Evolutionary conservation across 768 basidiomycete genomes (phyloP), one percentile per base, ranked within the genome.

Genomic region (Agaricus subrufescens): DNA sequence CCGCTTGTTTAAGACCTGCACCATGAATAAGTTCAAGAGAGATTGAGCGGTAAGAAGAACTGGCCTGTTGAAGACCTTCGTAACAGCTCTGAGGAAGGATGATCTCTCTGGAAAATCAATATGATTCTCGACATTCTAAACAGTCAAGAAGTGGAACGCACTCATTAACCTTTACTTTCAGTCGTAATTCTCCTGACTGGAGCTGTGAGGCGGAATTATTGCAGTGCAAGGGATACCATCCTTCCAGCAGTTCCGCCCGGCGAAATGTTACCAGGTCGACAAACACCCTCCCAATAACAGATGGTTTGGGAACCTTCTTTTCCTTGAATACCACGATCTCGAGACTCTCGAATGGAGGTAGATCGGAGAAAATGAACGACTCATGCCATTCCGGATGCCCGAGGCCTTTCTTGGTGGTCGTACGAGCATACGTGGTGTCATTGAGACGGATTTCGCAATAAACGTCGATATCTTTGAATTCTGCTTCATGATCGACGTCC

Each of bases 361-460:
- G 71, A 63, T 92, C 90, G 1, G 83, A 66, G 60, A 92, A 86
- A 23, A 71, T 66, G 66, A 95, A 94, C 42, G 65, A 74, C 70
- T 95, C 93, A 60, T 90, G 87, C 93, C 93, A 95, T 65, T 91
- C 85, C 0, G 86, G 83, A 43, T 79, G 78, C 38, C 80, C 83
- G 52, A 80, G 71, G 19, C 82, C 83, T 61, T 81, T 86, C 70
- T 85, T 87, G 54, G 85, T 75, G 1, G 87, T 86, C 2, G 92
- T 92, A 52, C 87, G 80, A 51, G 87, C 90, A 59, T 83, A 84
- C 14, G 89, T 68, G 25, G 75, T 75, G 61, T 78, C 77, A 61
- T 91, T 89, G 45, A 88, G 73, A 58, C 79, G 78, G n/a, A 95
- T 76, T 67, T 93, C 89, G 68, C 91, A 93, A 54, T 80, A 91